Percentiles rank a stretch among this genome's conserved stretches.
These are phyloP conservation scores for Cynara cardunculus DNA, from an alignment of 129 eudicot species.

Conservation along the genomic window DNA sequence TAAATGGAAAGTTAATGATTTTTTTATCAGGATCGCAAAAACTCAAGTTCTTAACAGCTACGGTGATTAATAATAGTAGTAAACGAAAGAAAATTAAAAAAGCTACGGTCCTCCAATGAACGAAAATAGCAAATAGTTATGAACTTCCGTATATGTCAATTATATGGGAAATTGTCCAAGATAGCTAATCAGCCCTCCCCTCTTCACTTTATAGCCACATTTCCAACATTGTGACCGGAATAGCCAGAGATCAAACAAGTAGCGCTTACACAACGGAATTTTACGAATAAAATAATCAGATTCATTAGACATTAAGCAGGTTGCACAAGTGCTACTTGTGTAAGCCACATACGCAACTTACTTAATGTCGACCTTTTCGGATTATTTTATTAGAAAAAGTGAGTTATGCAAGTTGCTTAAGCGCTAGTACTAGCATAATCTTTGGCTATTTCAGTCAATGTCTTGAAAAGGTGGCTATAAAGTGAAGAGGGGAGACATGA, in stretches of 20 bases:
- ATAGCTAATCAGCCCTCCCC: too few relatives aligned
- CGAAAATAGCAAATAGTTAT: not conserved
- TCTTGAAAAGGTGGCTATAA: too few relatives aligned
- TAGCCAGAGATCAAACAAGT: too few relatives aligned
- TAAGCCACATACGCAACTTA: too few relatives aligned
- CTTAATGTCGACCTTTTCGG: not conserved
- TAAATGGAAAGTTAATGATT: not conserved
- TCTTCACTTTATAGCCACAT: too few relatives aligned
- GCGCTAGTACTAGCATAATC: not conserved
- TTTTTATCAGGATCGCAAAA: not conserved
- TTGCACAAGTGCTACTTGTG: too few relatives aligned
- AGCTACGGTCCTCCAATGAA: not conserved
- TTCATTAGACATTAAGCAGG: not conserved
- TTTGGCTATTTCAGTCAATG: not conserved
- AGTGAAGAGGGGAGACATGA: not conserved
- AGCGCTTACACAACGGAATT: too few relatives aligned
- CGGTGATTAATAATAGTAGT: not conserved
- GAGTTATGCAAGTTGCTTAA: not conserved
- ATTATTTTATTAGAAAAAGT: not conserved
- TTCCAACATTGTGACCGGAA: too few relatives aligned
- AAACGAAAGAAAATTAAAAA: not conserved
- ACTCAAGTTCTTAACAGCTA: not conserved
- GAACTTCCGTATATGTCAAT: too few relatives aligned
- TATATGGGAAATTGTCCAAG: too few relatives aligned
- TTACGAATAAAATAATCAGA: too few relatives aligned